Evolutionary conservation across 2,329 filamentous ascomycete genomes (phyloP).

Genomic region (Neospermospora avenae): DNA sequence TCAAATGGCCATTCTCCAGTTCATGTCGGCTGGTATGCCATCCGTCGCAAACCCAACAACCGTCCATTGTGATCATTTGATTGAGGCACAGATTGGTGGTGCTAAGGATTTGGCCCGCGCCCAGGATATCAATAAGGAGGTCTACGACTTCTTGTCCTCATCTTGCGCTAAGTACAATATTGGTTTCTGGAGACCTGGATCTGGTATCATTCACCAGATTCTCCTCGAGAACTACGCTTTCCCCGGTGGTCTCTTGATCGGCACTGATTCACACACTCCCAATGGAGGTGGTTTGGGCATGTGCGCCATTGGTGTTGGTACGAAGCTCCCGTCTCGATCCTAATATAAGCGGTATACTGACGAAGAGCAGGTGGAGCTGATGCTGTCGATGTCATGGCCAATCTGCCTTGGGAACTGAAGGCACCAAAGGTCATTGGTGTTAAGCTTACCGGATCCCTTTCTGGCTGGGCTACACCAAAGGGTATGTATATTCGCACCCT

Average conservation of each 20-base stretch:
- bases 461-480: slow-evolving; percentile 91
- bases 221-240: slow-evolving; percentile 98
- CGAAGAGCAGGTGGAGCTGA: slow-evolving; percentile 73
- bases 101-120: slow-evolving; percentile 91
- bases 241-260: slow-evolving; percentile 96
- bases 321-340: background rate
- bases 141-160: slow-evolving; percentile 93
- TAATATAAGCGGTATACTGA: background rate
- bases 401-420: slow-evolving; percentile 97
- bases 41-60: slow-evolving; percentile 91
- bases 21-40: slow-evolving; percentile 98
- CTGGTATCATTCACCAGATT: slow-evolving; percentile 99
- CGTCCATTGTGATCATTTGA: slow-evolving; percentile 98
- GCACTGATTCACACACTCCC: slow-evolving; percentile 96
- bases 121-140: slow-evolving; percentile 95
- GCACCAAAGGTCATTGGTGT: slow-evolving; percentile 97
- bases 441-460: slow-evolving; percentile 84
- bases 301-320: slow-evolving; percentile 89
- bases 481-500: slow-evolving; percentile 50
- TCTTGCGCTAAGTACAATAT: slow-evolving; percentile 99
- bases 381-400: slow-evolving; percentile 97
- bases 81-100: slow-evolving; percentile 93
- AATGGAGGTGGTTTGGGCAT: slow-evolving; percentile 96
- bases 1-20: slow-evolving; percentile 99
- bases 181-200: slow-evolving; percentile 98